phyloP scores from a whole-genome alignment of 129 eudicot species.

The Pulicaria dysenterica region DNA sequence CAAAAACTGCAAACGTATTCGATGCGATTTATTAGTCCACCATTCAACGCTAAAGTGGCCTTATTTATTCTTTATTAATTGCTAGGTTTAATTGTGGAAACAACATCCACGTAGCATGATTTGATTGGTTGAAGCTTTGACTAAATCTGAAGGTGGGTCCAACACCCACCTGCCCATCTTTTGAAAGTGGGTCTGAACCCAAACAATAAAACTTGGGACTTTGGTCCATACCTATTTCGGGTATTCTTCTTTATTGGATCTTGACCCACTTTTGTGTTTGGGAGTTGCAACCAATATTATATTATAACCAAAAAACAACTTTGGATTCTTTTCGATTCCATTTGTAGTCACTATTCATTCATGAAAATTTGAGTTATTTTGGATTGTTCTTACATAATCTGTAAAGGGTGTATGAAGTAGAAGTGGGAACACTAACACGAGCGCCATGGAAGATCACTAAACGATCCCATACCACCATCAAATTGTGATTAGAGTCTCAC shows the following conservation, averaged over 20 bases:
- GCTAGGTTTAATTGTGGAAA: slow-evolving; percentile 16
- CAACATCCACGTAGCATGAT: slow-evolving; percentile 21
- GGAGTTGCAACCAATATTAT: slow-evolving; percentile 7
- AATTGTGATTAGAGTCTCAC: too few species aligned
- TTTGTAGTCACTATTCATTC: too few species aligned
- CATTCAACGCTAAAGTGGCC: slow-evolving; percentile 36
- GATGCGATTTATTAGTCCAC: slow-evolving; percentile 37
- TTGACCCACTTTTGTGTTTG: slow-evolving; percentile 30
- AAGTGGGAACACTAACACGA: too few species aligned
- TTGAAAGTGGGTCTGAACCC: slow-evolving; percentile 37
- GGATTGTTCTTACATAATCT: too few species aligned
- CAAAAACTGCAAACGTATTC: background rate
- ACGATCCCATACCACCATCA: too few species aligned
- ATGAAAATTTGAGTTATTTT: too few species aligned
- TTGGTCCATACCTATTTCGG: slow-evolving; percentile 41
- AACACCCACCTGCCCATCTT: slow-evolving; percentile 37
- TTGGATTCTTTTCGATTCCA: background rate
- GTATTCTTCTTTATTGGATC: slow-evolving; percentile 36
- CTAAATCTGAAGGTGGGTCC: slow-evolving; percentile 35
- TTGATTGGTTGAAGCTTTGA: slow-evolving; percentile 23
- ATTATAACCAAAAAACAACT: background rate
- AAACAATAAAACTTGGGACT: slow-evolving; percentile 25
- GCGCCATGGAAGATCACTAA: too few species aligned
- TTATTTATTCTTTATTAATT: slow-evolving; percentile 37
- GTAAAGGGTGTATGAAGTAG: too few species aligned